These are phyloP conservation scores for Cryptococcus sp. DNA, from an alignment of 1,284 basidiomycete genomes.

Conservation along the genomic window DNA sequence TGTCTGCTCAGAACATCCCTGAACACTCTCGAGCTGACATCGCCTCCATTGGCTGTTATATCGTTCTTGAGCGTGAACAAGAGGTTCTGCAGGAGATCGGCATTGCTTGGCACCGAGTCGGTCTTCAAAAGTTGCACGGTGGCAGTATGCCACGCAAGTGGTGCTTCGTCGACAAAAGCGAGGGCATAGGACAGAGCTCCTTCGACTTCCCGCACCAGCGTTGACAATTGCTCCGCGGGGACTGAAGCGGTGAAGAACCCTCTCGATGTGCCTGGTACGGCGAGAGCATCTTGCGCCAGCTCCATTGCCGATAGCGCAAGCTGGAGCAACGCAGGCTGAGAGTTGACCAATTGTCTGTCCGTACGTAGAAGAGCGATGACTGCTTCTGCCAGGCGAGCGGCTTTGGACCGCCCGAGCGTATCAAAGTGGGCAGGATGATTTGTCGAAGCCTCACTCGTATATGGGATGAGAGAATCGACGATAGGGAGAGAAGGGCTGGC, in stretches of 20 bases:
- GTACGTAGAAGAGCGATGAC: slow-evolving; percentile 63
- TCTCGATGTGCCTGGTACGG: slow-evolving; percentile 57
- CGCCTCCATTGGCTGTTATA: slow-evolving; percentile 52
- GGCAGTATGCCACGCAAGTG: slow-evolving; percentile 57
- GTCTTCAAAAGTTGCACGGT: slow-evolving; percentile 53
- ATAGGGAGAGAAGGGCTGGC: slow-evolving; percentile 64
- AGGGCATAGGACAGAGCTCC: slow-evolving; percentile 70
- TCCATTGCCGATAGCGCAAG: slow-evolving; percentile 42
- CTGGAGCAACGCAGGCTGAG: slow-evolving; percentile 27
- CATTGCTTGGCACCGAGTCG: slow-evolving; percentile 10
- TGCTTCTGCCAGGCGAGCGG: slow-evolving; percentile 66
- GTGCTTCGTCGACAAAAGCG: slow-evolving; percentile 55
- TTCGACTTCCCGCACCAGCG: slow-evolving; percentile 60
- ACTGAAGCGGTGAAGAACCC: slow-evolving; percentile 58
- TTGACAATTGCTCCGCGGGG: slow-evolving; percentile 53
- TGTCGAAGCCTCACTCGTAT: slow-evolving; percentile 7
- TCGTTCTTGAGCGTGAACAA: slow-evolving; percentile 41
- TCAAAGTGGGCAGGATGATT: slow-evolving; percentile 50
- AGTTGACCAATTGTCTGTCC: slow-evolving; percentile 64
- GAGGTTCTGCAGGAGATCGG: slow-evolving; percentile 40
- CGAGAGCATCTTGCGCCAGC: slow-evolving; percentile 55
- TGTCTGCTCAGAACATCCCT: slow-evolving; percentile 63
- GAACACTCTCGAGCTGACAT: slow-evolving; percentile 62
- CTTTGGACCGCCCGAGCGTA: slow-evolving; percentile 52
- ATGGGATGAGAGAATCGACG: slow-evolving; percentile 58